Evolutionary conservation across 768 basidiomycete species (phyloP), one percentile per base, ranked within the genome.

Genomic region (Suillus cothurnatus): DNA sequence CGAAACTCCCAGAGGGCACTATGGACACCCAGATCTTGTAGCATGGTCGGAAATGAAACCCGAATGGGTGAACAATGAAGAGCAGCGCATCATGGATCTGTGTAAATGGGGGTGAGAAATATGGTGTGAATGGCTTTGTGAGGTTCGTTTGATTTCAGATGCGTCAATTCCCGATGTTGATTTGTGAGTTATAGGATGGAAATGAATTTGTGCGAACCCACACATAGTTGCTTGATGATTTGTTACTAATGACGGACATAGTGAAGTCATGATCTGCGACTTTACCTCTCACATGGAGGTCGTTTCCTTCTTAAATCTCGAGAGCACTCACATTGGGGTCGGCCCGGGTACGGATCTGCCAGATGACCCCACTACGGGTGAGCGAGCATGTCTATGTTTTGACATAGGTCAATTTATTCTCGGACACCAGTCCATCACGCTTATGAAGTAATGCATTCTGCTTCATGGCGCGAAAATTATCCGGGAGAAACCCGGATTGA

Each of bases 261-360:
- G 82, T 64, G 84, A 85, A 70, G 72, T 82, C 15, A 82, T 83
- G 79, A 71, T 84, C 11, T 85, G 84, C 67, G 74, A 84, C 67
- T 84, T 85, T 67, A 74, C 72, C 1, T 68, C 71, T 3, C 81
- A 81, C 6, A 71, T 85, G 7, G 70, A 77, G 14, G 66, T 76
- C 3, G 76, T 80, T 8, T 81, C 83, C 6, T 80, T 82, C 67
- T 66, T 77, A 5, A 74, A 81, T 50, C 69, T 84, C 41, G 57
- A 45, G 9, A 34, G 38, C 38, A 28, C 32, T 36, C 49, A 38
- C 38, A 11, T 36, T 31, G 14, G 6, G 28, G 1, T 1, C 32
- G 11, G n/a, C 2, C 6, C 28, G 0, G 19, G 11, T n/a, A 23
- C 38, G 38, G 23, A 39, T 26, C 36, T 58, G 15, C 57, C 57